Evolutionary conservation across 2,329 filamentous ascomycete species (phyloP), one percentile per base, ranked within the genome.

Genomic region (Diaporthe nobilis): DNA sequence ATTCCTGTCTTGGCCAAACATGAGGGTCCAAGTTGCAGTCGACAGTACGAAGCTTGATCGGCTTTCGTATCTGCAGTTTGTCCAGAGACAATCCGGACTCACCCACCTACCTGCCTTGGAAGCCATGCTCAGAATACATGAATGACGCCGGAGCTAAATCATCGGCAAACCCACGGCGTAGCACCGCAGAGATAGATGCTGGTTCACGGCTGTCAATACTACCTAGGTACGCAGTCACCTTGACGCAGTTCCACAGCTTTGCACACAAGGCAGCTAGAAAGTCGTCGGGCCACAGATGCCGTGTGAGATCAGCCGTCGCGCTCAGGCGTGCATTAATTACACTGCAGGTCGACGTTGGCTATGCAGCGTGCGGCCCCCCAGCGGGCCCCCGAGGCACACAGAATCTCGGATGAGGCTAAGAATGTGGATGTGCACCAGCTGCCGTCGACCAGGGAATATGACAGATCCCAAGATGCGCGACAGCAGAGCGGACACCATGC

Each of bases 291-390:
- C 71, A 73, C 58, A 73, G 51, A 51, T 63, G 71, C 71, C 61
- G 71, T 73, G 71, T 55, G 71, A 73, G 71, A 73, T 65, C 71
- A 73, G 47, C 58, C 47, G 58, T 39, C 51, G 71, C 37, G 22
- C 58, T 58, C 71, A 53, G 57, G 57, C 71, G 31, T 42, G 71
- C 58, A 72, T 60, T 55, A 72, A 65, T 73, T 73, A 73, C 71
- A 73, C 71, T 42, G 58, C 71, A 73, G 71, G 49, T 31, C 49
- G 55, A 63, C 71, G 71, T 57, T 73, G 58, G 71, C 61, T 57
- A 55, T 44, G 71, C 71, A 73, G 58, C 37, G 44, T 55, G 71
- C 37, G 71, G 58, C 57, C 57, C 49, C 57, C 44, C 37, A 53
- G 57, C 47, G n/a, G 71, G 58, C 65, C 65, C 63, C 34, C 47